Evolutionary conservation across 495 filamentous ascomycete species (phyloP).

Genomic region (Hamigera avellanea): DNA sequence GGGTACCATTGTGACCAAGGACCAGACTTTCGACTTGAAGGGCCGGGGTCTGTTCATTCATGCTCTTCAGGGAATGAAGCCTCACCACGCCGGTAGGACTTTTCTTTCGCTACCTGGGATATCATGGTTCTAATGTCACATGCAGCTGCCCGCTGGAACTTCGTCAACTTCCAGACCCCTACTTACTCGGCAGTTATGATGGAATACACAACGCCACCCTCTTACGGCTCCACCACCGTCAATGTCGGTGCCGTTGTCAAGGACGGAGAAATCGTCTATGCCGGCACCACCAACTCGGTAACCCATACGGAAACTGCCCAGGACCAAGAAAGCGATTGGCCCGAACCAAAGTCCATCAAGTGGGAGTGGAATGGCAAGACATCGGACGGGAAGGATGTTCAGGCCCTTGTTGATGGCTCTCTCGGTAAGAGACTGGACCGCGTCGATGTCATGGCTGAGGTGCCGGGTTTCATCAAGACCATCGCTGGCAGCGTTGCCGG

Average conservation of each 20-base stretch:
- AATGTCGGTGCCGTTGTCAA: conserved; percentile 72
- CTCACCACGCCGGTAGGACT: conserved; percentile 73
- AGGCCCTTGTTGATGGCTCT: conserved; percentile 54
- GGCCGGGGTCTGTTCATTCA: conserved; percentile 68
- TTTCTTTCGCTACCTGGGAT: not conserved
- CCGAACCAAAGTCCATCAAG: conserved; percentile 63
- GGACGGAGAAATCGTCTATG: conserved; percentile 69
- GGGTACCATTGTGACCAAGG: conserved; percentile 75
- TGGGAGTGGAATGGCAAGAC: conserved; percentile 71
- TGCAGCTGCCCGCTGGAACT: conserved; percentile 83
- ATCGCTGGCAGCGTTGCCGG: conserved; percentile 80
- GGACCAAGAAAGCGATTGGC: conserved; percentile 79
- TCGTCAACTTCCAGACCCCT: conserved; percentile 80
- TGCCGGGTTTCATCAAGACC: conserved; percentile 88
- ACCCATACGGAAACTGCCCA: conserved; percentile 55
- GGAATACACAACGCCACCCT: conserved; percentile 92
- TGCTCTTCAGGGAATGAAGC: conserved; percentile 96
- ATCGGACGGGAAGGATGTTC: conserved; percentile 59
- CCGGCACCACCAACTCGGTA: conserved; percentile 47
- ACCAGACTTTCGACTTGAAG: conserved; percentile 69
- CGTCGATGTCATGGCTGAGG: conserved; percentile 92
- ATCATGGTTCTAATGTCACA: not conserved
- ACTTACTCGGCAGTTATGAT: conserved; percentile 83
- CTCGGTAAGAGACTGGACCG: conserved; percentile 67
- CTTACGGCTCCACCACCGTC: conserved; percentile 82